Evolutionary conservation across 306 rosid species (phyloP), one percentile per base, ranked within the genome.

Genomic region (Quercus variabilis): DNA sequence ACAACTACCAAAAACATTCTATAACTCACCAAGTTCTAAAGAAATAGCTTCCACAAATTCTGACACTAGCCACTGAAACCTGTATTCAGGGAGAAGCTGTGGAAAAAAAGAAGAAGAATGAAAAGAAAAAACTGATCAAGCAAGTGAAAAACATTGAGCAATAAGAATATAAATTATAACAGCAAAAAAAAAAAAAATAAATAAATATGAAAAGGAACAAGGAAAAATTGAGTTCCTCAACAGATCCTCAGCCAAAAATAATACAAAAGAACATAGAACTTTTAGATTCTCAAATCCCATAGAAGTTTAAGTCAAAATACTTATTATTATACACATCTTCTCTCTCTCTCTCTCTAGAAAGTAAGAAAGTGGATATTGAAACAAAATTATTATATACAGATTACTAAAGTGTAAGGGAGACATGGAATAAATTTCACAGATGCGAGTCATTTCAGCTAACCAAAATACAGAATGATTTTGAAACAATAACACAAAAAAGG

Each of bases 51-150:
- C 78, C 25, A 80, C 76, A 81, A 92, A 94, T 18, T 85, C 89
- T 7, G 85, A 88, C 56, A 89, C 90, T 80, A 94, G 78, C 97
- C 98, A 88, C 51, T 85, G 86, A 67, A 94, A 81, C 87, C 94
- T 91, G 92, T 86, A 94, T 33, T 88, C 92, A 70, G 98, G 98
- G 82, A 91, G 90, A 46, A 92, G 77, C 98, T 94, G 87, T 69
- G 69, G 82, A 68, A 75, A 74, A 75, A 85, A 30, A 85, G 46
- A 38, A 33, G 38, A 33, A 84, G 78, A 55, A 57, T 58, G 33
- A 69, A 77, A 51, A 78, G 79, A 64, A 74, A 31, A 73, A 62
- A 41, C 25, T 13, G 38, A 51, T 30, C 30, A 26, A 55, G 51
- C 54, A 38, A 57, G 41, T 55, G 41, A 78, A 68, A 69, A n/a